A percentile compares a stretch with the other conserved stretches of the same genome.
Conservation (phyloP, 805 yeast genomes). For the Nakazawaea ernobii region DNA sequence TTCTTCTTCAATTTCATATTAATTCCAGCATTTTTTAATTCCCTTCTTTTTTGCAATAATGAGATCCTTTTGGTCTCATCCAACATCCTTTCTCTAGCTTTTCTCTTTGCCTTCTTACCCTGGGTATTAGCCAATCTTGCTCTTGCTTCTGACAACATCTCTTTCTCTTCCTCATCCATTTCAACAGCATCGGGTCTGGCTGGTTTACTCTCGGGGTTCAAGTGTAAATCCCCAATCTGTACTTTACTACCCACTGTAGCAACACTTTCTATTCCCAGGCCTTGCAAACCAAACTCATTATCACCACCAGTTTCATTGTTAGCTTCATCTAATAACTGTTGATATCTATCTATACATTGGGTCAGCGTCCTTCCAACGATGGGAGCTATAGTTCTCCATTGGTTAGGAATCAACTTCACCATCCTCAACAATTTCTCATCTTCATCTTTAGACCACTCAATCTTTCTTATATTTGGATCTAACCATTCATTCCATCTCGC, state of each 20-base stretch:
- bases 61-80: slow-evolving; percentile 76
- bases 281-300: slow-evolving; percentile 32
- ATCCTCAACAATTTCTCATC: slow-evolving; percentile 66
- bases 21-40: slow-evolving; percentile 75
- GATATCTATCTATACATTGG: slow-evolving; percentile 82
- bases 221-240: slow-evolving; percentile 53
- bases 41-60: slow-evolving; percentile 71
- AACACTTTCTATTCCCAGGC: slow-evolving; percentile 46
- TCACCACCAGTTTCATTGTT: slow-evolving; percentile 20
- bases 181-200: slow-evolving; percentile 79
- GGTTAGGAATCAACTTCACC: slow-evolving; percentile 76
- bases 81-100: slow-evolving; percentile 76
- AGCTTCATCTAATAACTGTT: slow-evolving; percentile 54
- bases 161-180: slow-evolving; percentile 82
- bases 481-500: slow-evolving; percentile 90
- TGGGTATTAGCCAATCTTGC: slow-evolving; percentile 89
- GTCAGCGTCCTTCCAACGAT: slow-evolving; percentile 80
- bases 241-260: slow-evolving; percentile 16
- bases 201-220: slow-evolving; percentile 70
- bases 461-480: slow-evolving; percentile 61
- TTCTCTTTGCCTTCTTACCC: slow-evolving; percentile 91
- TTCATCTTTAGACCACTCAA: slow-evolving; percentile 69
- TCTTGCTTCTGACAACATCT: slow-evolving; percentile 91
- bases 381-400: slow-evolving; percentile 90
- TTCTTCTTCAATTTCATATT: slow-evolving; percentile 40